Evolutionary conservation across 2,329 filamentous ascomycete species (phyloP), one percentile per base, ranked within the genome.

Genomic region (Aspergillus aculeatinus): DNA sequence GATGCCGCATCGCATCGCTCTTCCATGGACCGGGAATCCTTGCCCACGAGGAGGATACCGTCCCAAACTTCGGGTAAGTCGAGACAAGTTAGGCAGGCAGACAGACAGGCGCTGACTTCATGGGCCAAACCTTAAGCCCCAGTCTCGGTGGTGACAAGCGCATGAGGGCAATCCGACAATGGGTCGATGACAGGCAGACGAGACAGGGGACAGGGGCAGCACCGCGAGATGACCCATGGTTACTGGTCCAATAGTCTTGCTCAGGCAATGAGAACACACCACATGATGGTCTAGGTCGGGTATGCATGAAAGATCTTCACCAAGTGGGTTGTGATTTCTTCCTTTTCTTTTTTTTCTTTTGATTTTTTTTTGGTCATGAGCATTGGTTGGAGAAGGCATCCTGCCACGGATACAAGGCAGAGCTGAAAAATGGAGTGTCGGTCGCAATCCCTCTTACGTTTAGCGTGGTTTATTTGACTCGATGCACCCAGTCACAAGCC

Each of bases 81-180:
- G 16, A 27, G 47, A 52, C 33, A 57, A 51, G 16, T 42, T n/a
- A 42, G 39, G 39, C 39, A 42, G 61, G 59, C 52, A 59, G 59
- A 53, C 12, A 21, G 31, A 21, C 33, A 35, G 33, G 33, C 29
- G 11, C 50, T 35, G 56, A 60, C 27, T 54, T 51, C 23, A 54
- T 39, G 29, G 48, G 23, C 39, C n/a, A 59, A 59, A 59, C 39
- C 53, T 55, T 60, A 50, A 44, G 60, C 10, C 57, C 60, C 60
- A 64, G 54, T 60, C 58, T 60, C 55, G 60, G 50, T 58, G 55
- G 33, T 55, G 48, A 62, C 48, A 58, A 57, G 60, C 62, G 61
- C 59, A 61, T 58, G 62, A 61, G 51, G 31, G 14, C 39, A 42
- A 9, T n/a, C 39, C 39, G 16, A 42, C 39, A 16, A 42, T 42